phyloP scores from a whole-genome alignment of 2,329 filamentous ascomycete species.

The Fusarium foetens region DNA sequence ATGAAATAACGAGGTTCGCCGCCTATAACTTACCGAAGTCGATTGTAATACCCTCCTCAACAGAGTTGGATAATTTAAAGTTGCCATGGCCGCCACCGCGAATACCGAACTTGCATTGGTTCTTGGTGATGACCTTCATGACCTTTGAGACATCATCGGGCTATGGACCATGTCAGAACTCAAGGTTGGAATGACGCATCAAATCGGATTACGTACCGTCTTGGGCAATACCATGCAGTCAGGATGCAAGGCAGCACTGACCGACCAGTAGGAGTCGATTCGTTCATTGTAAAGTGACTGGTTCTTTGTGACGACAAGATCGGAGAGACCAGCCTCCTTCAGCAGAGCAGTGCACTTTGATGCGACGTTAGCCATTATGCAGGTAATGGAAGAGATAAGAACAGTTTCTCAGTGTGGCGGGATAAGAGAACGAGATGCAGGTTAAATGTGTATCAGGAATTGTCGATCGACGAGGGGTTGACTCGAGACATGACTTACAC shows the following conservation, averaged over 20 bases:
- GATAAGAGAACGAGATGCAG: neutral
- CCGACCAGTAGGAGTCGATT: conserved; percentile 51
- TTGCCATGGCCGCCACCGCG: conserved; percentile 52
- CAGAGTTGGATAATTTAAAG: conserved; percentile 48
- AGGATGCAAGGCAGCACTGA: conserved; percentile 49
- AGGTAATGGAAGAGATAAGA: neutral
- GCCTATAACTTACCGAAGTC: conserved; percentile 45
- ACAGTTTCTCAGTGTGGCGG: neutral
- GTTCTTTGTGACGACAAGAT: conserved; percentile 46
- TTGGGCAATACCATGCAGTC: conserved; percentile 52
- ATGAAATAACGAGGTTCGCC: fast-evolving
- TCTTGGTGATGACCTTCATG: conserved; percentile 47
- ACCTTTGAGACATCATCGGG: conserved; percentile 51
- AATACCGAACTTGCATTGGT: conserved; percentile 52
- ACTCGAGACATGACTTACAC: conserved; percentile 18
- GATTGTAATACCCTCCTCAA: conserved; percentile 51
- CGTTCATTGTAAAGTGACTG: conserved; percentile 45
- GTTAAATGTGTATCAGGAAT: neutral
- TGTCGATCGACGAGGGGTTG: neutral
- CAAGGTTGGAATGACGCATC: neutral
- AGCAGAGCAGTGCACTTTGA: conserved; percentile 44
- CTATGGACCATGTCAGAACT: neutral
- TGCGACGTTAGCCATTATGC: conserved; percentile 18
- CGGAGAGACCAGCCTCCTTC: conserved; percentile 37
- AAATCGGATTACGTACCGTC: conserved; percentile 5